Evolutionary conservation across 176 grass and related monocot species (phyloP).

Genomic region (Bolboschoenus planiculmis): DNA sequence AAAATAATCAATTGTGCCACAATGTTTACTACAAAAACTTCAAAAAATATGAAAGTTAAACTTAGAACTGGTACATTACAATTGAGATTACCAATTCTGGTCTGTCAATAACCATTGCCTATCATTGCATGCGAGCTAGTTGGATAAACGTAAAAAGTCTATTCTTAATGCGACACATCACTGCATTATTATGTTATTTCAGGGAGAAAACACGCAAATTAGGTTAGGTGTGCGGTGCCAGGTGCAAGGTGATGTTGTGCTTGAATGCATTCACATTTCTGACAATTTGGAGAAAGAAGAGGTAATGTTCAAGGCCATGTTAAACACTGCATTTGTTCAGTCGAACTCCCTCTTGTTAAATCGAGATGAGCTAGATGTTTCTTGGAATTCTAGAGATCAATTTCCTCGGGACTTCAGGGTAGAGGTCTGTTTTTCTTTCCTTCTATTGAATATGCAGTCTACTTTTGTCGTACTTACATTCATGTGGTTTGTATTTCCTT

Average conservation of each 20-base stretch:
- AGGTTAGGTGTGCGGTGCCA: conserved; percentile 31
- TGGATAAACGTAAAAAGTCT: background rate
- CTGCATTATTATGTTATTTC: conserved; percentile 34
- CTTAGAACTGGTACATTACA: conserved; percentile 25
- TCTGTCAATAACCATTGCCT: background rate
- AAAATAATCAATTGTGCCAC: background rate
- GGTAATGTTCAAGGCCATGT: conserved; percentile 87
- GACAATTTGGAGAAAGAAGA: conserved; percentile 57
- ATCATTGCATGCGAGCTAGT: background rate
- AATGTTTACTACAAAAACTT: background rate
- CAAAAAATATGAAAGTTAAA: background rate
- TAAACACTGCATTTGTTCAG: conserved; percentile 89
- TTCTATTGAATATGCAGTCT: conserved; percentile 2
- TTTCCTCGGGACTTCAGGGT: conserved; percentile 79
- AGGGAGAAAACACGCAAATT: conserved; percentile 36
- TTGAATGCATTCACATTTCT: conserved; percentile 78
- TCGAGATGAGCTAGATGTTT: conserved; percentile 83
- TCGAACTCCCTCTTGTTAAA: conserved; percentile 65
- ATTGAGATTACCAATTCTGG: conserved; percentile 31
- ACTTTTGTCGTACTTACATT: background rate
- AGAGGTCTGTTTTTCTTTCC: conserved; percentile 48
- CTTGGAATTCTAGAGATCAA: conserved; percentile 79
- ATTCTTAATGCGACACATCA: background rate
- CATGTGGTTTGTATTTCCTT: background rate
- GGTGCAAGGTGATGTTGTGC: conserved; percentile 66